phyloP scores from a whole-genome alignment of 1,139 yeast genomes.

The Kodamaea sp. region DNA sequence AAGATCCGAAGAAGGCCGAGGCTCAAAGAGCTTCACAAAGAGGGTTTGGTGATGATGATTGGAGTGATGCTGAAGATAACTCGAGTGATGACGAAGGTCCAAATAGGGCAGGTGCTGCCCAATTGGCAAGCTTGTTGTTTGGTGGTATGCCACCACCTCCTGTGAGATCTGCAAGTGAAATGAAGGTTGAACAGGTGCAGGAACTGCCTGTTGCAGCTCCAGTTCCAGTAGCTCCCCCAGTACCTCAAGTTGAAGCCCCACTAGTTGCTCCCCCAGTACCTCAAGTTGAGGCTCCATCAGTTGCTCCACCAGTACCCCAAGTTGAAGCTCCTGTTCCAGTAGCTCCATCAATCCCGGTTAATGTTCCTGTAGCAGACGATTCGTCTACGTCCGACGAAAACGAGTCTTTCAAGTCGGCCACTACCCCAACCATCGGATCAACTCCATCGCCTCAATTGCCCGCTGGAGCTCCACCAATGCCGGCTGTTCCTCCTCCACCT shows the following conservation, averaged over 20 bases:
- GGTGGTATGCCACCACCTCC: constrained; percentile 58
- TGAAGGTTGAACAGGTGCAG: constrained; percentile 9
- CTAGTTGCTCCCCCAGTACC: constrained; percentile 2
- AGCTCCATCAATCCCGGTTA: constrained; percentile 8
- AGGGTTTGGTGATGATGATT: constrained; percentile 51
- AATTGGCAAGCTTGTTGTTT: constrained; percentile 58
- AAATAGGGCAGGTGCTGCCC: constrained; percentile 55
- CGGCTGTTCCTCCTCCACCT: constrained; percentile 6
- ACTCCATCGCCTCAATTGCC: constrained; percentile 6
- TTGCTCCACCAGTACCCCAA: constrained; percentile 5
- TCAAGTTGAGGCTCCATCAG: constrained; percentile 3
- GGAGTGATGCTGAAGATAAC: constrained; percentile 63
- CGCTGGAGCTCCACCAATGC: constrained; percentile 6
- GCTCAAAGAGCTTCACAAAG: constrained; percentile 65
- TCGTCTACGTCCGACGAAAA: constrained; percentile 5
- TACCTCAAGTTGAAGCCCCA: constrained; percentile 2
- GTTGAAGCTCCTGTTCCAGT: constrained; percentile 5
- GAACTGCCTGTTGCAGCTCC: constrained; percentile 1
- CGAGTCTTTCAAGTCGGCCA: constrained; percentile 8
- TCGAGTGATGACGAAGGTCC: constrained; percentile 49
- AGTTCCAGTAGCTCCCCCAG: constrained; percentile 3
- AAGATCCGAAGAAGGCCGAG: constrained; percentile 55
- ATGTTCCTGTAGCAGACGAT: constrained; percentile 4
- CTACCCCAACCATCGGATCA: constrained; percentile 5
- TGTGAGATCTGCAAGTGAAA: constrained; percentile 16